Percentiles rank a stretch among this genome's conserved stretches.
Evolutionary conservation across 768 basidiomycete species (phyloP).

Genomic region (Lentinus brumalis): DNA sequence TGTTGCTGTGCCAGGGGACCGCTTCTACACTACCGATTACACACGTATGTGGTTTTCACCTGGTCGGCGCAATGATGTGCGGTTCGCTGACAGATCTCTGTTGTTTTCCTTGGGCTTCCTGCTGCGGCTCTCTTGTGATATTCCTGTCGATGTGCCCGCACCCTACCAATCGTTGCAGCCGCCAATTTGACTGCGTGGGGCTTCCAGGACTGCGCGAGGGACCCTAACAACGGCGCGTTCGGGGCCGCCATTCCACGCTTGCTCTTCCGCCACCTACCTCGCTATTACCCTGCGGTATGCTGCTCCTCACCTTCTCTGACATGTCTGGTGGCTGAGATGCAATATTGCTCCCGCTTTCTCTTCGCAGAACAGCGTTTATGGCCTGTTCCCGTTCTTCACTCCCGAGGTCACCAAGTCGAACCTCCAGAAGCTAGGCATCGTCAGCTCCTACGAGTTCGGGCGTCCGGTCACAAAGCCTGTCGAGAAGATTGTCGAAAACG

Average conservation of each 20-base stretch:
- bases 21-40: slow-evolving; percentile 75
- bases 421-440: slow-evolving; percentile 37
- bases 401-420: slow-evolving; percentile 50
- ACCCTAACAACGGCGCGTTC: slow-evolving; percentile 66
- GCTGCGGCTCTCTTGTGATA: background rate
- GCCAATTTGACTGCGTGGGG: slow-evolving; percentile 81
- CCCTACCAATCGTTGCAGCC: slow-evolving; percentile 40
- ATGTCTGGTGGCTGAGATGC: background rate
- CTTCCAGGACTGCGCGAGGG: slow-evolving; percentile 67
- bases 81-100: background rate
- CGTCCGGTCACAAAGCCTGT: slow-evolving; percentile 39
- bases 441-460: slow-evolving; percentile 59
- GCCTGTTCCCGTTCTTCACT: slow-evolving; percentile 80
- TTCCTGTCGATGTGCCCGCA: background rate
- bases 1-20: slow-evolving; percentile 53
- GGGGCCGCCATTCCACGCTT: slow-evolving; percentile 77
- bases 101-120: background rate
- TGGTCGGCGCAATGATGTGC: background rate
- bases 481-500: slow-evolving; percentile 4
- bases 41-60: slow-evolving; percentile 56
- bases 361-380: slow-evolving; percentile 54
- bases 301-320: background rate
- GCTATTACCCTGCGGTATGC: slow-evolving; percentile 56
- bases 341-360: background rate
- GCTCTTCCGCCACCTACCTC: slow-evolving; percentile 70